phyloP scores from a whole-genome alignment of 139 green algal genomes.

The Volvox reticuliferus region DNA sequence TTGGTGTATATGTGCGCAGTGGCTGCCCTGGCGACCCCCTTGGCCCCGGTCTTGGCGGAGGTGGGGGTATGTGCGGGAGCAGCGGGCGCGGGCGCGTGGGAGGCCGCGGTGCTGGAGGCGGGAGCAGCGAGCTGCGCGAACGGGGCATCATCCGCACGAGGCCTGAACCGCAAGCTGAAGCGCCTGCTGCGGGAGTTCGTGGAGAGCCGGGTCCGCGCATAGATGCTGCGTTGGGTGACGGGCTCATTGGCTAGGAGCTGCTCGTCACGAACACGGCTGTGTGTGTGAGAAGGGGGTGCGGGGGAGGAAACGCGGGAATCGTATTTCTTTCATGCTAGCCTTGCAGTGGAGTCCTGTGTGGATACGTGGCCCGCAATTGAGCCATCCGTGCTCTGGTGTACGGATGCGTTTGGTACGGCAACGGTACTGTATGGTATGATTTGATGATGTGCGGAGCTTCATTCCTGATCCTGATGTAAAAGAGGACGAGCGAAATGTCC shows the following conservation, averaged over 20 bases:
- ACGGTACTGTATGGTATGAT: no score
- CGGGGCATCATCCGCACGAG: not conserved
- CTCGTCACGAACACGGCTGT: no score
- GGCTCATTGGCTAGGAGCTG: not conserved
- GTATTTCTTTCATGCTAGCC: no score
- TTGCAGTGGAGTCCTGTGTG: no score
- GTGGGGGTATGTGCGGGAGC: not conserved
- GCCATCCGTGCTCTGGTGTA: no score
- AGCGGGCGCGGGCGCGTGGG: not conserved
- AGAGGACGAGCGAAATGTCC: no score
- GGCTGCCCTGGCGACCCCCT: not conserved
- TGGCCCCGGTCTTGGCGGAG: slow-evolving; percentile 11
- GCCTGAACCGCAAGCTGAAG: not conserved
- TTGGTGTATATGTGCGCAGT: not conserved
- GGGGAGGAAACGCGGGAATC: no score
- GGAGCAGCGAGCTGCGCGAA: not conserved
- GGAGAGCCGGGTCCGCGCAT: slow-evolving; percentile 32
- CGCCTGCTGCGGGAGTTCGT: slow-evolving; percentile 49
- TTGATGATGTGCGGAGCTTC: no score
- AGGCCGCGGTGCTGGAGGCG: not conserved
- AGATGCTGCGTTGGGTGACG: not conserved
- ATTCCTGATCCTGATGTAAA: no score
- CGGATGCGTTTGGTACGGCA: no score
- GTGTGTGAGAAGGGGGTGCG: no score
- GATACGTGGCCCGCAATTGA: no score